phyloP scores from a whole-genome alignment of 352 stramenopile species.

The Phytopythium montanum region DNA sequence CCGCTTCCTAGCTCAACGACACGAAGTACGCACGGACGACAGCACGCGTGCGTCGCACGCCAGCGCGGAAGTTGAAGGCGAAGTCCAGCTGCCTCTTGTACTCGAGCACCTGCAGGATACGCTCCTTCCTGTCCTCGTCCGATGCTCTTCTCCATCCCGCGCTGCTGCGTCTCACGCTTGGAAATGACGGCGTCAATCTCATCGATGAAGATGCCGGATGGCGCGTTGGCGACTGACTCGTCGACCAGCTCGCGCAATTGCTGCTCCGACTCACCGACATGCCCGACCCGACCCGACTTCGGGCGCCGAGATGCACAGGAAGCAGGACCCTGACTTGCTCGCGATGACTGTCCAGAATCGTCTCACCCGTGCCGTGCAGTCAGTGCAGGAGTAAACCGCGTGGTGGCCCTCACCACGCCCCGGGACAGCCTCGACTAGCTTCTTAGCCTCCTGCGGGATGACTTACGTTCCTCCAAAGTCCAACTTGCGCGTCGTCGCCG shows the following conservation, averaged over 20 bases:
- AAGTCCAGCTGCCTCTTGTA: conserved; percentile 92
- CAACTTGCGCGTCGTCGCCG: conserved; percentile 62
- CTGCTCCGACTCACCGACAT: conserved; percentile 90
- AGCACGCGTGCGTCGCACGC: conserved; percentile 93
- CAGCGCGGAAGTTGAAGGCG: conserved; percentile 92
- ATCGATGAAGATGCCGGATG: conserved; percentile 98
- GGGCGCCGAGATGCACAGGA: conserved; percentile 86
- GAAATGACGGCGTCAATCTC: conserved; percentile 97
- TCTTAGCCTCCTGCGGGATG: conserved; percentile 86
- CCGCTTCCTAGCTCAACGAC: conserved; percentile 98
- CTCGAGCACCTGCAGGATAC: conserved; percentile 94
- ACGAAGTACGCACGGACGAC: conserved; percentile 98
- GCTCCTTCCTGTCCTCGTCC: conserved; percentile 92
- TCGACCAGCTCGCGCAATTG: conserved; percentile 93
- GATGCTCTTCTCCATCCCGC: conserved; percentile 97
- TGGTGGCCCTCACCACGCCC: conserved; percentile 90
- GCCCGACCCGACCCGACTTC: conserved; percentile 94
- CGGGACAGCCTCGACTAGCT: conserved; percentile 94
- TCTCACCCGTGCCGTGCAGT: conserved; percentile 92
- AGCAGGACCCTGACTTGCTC: conserved; percentile 88
- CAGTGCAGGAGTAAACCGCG: conserved; percentile 91
- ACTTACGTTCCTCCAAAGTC: conserved; percentile 88
- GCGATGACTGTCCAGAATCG: conserved; percentile 92
- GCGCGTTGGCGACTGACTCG: conserved; percentile 91
- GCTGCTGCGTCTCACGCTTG: conserved; percentile 91